Base-by-base conservation (phyloP, 1,284 basidiomycete genomes). In the Agroathelia rolfsii region DNA sequence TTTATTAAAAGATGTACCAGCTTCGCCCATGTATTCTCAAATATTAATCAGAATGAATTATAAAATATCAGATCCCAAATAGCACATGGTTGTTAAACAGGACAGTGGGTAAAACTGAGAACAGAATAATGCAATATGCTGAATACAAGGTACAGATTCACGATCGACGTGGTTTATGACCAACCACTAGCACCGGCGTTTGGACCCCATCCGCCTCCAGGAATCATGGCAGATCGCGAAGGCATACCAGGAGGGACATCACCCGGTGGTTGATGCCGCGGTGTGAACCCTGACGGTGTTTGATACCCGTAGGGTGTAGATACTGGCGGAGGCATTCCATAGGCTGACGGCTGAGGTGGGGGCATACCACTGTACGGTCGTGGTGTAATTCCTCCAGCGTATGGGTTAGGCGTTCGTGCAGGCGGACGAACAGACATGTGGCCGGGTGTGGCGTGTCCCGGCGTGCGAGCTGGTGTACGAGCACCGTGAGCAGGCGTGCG, bases 321-420 rank as follows among this genome's bases (percentile, higher is more conserved):
- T n/a, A n/a, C n/a, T n/a, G n/a, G n/a, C n/a, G n/a, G n/a, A n/a
- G n/a, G n/a, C n/a, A n/a, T n/a, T n/a, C n/a, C n/a, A n/a, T n/a
- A n/a, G n/a, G n/a, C n/a, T n/a, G n/a, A n/a, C n/a, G n/a, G n/a
- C 30, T 55, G 50, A 26, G 64, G 56, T 25, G 62, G 48, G n/a
- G 57, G 47, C 25, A 51, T 42, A 1, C 43, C 39, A 28, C 58
- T 57, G 35, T 41, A 41, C 31, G 41, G 36, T 19, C 32, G 38
- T 2, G 47, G 47, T 11, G 47, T 46, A 3, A 37, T 24, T 12
- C 43, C 40, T 20, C 50, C 54, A 15, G 69, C 69, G 45, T 82
- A 83, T 1, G 82, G 79, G 45, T 86, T 85, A 10, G 82, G 81
- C 27, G 81, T 83, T 25, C 74, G 67, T n/a, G 65, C 68, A 22